Base-by-base conservation (phyloP, 2,329 filamentous ascomycete species). In the Hymenotorrendiella dingleyae region DNA sequence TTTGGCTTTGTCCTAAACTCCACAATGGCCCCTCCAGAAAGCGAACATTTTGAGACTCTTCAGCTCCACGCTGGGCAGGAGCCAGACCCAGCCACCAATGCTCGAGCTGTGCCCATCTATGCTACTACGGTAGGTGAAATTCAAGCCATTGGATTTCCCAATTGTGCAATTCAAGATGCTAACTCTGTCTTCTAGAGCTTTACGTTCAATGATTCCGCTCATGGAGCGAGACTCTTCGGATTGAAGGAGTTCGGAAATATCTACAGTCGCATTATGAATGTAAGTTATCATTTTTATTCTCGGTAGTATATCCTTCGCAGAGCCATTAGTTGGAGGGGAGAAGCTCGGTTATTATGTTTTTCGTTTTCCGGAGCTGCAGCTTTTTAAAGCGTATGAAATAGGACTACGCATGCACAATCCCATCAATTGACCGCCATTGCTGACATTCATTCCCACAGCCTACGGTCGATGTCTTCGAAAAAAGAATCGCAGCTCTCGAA, bases 211-310 rank as follows among this genome's bases (percentile, higher is more conserved):
- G 87, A 97, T 71, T 95, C 88, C 39, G 91, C 89, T 37, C 93
- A 97, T 61, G 93, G 88, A 49, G 93, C 93, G 43, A 82, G 89
- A 64, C 82, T 98, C 30, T 98, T 98, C 63, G 86, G 88, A 62
- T 86, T 98, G 66, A 94, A 97, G 71, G 89, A 97, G 69, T 85
- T 87, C 59, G 93, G 58, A 19, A 97, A 97, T 70, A 94, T 97
- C 65, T 98, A 98, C 75, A 93, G 84, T 64, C 87, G 93, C 52
- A 89, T 98, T 58, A 88, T 86, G 84, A 96, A 97, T 67, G 86
- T 88, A 45, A 16, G 45, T 40, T 23, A 16, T 26, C 12, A 14
- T 22, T 26, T 8, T 27, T 17, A 22, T 17, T 30, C 28, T 22
- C 20, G n/a, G n/a, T n/a, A n/a, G n/a, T n/a, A n/a, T n/a, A n/a